A percentile compares a stretch with the other conserved stretches of the same genome.
phyloP scores from a whole-genome alignment of 2,329 filamentous ascomycete species.

The Cadophora sp. region DNA sequence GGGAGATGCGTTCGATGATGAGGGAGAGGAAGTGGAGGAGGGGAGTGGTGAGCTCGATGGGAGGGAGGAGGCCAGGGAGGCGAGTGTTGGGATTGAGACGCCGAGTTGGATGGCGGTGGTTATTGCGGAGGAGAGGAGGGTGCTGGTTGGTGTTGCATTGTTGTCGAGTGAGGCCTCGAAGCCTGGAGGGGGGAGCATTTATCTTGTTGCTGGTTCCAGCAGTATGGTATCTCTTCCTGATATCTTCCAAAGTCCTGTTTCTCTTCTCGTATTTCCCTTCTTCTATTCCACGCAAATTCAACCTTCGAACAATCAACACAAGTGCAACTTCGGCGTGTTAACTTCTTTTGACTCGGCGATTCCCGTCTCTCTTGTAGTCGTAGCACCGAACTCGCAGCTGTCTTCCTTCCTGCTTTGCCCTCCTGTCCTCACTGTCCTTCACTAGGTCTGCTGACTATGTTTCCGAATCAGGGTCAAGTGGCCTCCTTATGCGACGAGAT shows the following conservation, averaged over 20 bases:
- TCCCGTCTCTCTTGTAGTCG: neutral
- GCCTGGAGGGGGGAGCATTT: constrained; percentile 43
- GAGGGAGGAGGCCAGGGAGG: constrained; percentile 28
- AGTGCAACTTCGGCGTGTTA: neutral
- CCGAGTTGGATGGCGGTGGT: constrained; percentile 35
- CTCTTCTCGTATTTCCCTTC: neutral
- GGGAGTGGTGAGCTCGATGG: neutral
- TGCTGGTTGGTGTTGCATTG: constrained; percentile 33
- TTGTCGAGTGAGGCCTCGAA: constrained; percentile 39
- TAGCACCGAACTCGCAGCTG: neutral
- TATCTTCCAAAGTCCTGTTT: neutral
- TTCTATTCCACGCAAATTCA: neutral
- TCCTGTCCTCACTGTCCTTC: neutral
- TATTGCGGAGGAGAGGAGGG: constrained; percentile 35
- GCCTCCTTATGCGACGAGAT: neutral
- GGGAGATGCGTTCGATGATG: neutral
- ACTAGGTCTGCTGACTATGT: neutral
- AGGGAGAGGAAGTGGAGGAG: neutral
- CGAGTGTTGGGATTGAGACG: constrained; percentile 42
- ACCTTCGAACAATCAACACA: neutral
- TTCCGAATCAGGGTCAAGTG: constrained; percentile 14
- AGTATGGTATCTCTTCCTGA: neutral
- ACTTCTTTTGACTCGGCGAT: neutral
- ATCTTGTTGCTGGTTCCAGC: neutral
- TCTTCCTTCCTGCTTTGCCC: neutral